These are phyloP conservation scores for Penicillium aurantiogriseum DNA, from an alignment of 2,329 filamentous ascomycete species.

Conservation along the genomic window DNA sequence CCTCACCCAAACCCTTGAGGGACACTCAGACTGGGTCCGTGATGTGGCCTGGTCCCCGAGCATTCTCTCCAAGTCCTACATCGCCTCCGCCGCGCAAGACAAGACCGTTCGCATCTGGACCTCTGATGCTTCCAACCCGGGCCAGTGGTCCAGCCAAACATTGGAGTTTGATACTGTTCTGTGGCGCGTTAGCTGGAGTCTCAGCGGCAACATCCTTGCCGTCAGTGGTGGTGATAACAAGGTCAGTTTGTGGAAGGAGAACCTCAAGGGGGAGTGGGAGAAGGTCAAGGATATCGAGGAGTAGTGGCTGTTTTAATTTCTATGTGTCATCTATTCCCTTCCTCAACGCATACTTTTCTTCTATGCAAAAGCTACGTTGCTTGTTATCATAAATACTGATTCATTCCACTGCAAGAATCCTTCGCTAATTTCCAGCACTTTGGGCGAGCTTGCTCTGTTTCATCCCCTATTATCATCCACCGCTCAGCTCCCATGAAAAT, in stretches of 20 bases:
- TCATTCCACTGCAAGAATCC: background rate
- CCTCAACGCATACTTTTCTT: constrained; percentile 14
- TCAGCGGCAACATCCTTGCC: constrained; percentile 93
- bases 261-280: constrained; percentile 93
- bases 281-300: constrained; percentile 95
- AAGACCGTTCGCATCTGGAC: constrained; percentile 99
- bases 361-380: background rate
- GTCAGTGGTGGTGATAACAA: constrained; percentile 95
- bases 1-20: constrained; percentile 59
- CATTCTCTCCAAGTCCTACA: constrained; percentile 92
- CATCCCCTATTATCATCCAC: background rate
- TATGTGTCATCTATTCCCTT: constrained; percentile 18
- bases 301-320: constrained; percentile 41
- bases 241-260: constrained; percentile 98
- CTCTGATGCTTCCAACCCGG: constrained; percentile 62
- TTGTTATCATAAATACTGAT: background rate
- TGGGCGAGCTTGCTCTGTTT: background rate
- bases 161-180: constrained; percentile 84
- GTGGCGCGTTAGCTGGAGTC: constrained; percentile 97
- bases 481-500: background rate
- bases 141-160: constrained; percentile 80
- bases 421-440: background rate
- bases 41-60: constrained; percentile 97
- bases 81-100: constrained; percentile 91
- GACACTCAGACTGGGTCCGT: constrained; percentile 94